phyloP scores from a whole-genome alignment of 108 stramenopile species.

The Aurantiochytrium sp. region DNA sequence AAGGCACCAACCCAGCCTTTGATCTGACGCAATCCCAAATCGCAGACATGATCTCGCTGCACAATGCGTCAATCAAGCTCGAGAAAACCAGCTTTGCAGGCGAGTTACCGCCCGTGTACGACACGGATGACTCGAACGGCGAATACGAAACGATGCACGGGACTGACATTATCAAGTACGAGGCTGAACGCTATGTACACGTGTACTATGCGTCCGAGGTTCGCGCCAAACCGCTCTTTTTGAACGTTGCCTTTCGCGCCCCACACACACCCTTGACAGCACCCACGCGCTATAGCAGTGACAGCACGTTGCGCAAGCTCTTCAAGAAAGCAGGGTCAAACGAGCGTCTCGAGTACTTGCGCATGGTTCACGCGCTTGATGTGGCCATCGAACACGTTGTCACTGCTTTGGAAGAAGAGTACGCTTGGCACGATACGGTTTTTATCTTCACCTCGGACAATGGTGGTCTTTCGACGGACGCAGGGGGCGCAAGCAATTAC shows the following conservation, averaged over 20 bases:
- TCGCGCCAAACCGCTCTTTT: background rate
- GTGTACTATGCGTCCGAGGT: background rate
- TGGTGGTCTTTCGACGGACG: slow-evolving; percentile 1
- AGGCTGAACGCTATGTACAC: background rate
- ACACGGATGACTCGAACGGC: background rate
- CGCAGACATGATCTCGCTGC: background rate
- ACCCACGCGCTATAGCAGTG: background rate
- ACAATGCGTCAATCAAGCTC: background rate
- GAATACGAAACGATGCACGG: background rate
- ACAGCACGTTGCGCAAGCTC: background rate
- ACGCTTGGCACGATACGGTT: background rate
- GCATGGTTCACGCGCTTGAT: background rate
- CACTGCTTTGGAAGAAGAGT: background rate
- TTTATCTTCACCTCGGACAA: slow-evolving; percentile 18
- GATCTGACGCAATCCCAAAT: background rate
- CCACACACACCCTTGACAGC: too few relatives aligned
- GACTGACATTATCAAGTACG: background rate
- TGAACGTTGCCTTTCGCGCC: background rate
- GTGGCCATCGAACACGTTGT: background rate
- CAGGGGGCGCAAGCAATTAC: slow-evolving; percentile 12
- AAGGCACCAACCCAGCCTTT: background rate
- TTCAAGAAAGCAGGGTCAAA: background rate
- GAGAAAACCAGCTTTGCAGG: background rate
- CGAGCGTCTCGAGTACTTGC: background rate
- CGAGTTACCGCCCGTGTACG: background rate